Conservation (phyloP, 1,284 basidiomycete genomes). For the Sanguinoderma infundibulare region DNA sequence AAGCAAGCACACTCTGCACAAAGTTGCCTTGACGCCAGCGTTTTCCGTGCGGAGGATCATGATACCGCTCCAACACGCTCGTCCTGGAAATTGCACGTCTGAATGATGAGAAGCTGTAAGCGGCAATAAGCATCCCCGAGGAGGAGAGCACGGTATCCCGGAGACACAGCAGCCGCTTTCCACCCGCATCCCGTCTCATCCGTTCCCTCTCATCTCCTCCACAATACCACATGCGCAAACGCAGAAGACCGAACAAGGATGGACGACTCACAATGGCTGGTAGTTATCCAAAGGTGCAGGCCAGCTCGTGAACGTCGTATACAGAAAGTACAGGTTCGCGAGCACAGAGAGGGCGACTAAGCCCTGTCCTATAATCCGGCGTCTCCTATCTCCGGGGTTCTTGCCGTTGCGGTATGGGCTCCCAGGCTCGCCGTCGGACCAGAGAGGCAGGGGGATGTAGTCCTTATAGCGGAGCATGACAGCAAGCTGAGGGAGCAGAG, state of each 20-base stretch:
- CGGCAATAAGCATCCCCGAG: no score
- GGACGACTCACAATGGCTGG: slow-evolving; percentile 25
- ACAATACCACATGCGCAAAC: neutral
- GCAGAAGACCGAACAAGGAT: neutral
- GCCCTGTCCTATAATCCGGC: slow-evolving; percentile 7
- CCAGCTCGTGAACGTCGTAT: slow-evolving; percentile 11
- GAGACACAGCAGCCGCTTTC: no score
- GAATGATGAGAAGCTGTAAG: no score
- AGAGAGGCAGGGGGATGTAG: slow-evolving; percentile 16
- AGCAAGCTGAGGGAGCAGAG: neutral
- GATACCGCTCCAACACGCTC: no score
- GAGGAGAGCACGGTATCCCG: no score
- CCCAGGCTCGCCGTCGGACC: slow-evolving; percentile 10
- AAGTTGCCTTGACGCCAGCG: no score
- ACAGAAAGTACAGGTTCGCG: slow-evolving; percentile 19
- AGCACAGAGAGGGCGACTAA: slow-evolving; percentile 15
- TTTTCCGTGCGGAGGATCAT: no score
- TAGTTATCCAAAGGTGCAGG: slow-evolving; percentile 28
- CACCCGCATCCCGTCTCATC: no score
- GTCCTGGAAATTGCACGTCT: no score
- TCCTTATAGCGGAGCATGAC: slow-evolving; percentile 21
- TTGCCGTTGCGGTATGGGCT: slow-evolving; percentile 10
- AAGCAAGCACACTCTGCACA: no score
- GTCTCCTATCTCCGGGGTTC: slow-evolving; percentile 10
- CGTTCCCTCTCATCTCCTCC: neutral